Conservation (phyloP, 805 yeast genomes). For the Yarrowia osloensis region DNA sequence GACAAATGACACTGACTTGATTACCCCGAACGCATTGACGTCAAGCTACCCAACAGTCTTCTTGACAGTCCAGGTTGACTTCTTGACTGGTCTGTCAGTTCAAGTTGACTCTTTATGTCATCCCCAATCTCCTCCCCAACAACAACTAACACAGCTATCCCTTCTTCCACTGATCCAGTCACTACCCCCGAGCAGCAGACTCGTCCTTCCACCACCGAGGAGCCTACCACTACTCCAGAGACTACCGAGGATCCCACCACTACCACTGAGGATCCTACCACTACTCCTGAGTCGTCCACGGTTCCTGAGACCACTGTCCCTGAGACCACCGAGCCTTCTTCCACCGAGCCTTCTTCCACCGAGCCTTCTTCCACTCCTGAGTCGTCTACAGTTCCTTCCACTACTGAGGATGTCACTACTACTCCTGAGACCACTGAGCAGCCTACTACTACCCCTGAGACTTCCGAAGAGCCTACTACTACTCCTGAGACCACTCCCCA, state of each 20-base stretch:
- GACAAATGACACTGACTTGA: no score
- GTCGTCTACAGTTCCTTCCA: no score
- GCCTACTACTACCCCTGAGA: not conserved
- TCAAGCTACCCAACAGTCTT: no score
- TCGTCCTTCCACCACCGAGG: not conserved
- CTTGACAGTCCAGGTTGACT: no score
- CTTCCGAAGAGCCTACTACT: no score
- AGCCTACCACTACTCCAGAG: not conserved
- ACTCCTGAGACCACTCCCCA: not conserved
- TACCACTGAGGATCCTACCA: not conserved
- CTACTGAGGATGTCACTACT: not conserved
- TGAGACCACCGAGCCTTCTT: no score
- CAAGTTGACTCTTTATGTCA: no score
- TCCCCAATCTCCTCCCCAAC: not conserved
- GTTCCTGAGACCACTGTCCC: no score
- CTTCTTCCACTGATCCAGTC: not conserved
- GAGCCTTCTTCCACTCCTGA: no score
- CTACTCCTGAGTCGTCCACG: not conserved
- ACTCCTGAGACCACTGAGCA: not conserved
- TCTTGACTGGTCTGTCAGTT: no score
- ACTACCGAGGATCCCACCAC: not conserved
- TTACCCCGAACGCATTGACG: no score
- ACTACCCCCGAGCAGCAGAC: not conserved
- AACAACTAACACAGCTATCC: not conserved
- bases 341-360: no score